phyloP scores from a whole-genome alignment of 2,329 filamentous ascomycete genomes.

The Periconia digitata region DNA sequence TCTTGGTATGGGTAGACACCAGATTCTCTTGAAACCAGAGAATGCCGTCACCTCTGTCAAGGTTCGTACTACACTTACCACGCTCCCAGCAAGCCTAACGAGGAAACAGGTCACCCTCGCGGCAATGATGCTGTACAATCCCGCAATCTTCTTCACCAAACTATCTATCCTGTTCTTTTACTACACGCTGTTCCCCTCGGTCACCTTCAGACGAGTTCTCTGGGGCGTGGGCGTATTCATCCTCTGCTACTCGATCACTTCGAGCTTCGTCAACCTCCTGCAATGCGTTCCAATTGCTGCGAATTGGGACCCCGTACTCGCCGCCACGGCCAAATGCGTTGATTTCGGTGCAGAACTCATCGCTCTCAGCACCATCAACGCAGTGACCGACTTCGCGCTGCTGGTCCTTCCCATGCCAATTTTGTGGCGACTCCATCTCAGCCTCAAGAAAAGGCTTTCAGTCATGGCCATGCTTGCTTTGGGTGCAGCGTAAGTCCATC shows the following conservation, averaged over 20 bases:
- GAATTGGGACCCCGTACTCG: slow-evolving; percentile 2
- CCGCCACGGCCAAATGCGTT: slow-evolving; percentile 4
- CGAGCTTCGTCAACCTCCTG: not conserved
- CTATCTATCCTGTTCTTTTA: slow-evolving; percentile 10
- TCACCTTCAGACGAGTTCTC: not conserved
- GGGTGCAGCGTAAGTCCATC: slow-evolving; percentile 3
- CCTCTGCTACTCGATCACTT: not conserved
- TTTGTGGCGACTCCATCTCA: slow-evolving; percentile 4
- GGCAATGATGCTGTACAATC: slow-evolving; percentile 6
- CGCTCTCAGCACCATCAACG: slow-evolving; percentile 2
- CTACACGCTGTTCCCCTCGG: slow-evolving; percentile 5
- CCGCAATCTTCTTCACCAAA: slow-evolving; percentile 10
- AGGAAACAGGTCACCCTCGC: not conserved
- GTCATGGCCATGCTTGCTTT: slow-evolving; percentile 1
- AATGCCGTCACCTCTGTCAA: too few relatives aligned
- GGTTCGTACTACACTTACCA: too few relatives aligned
- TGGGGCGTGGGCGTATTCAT: slow-evolving; percentile 1
- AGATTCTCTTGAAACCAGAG: too few relatives aligned
- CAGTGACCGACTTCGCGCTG: slow-evolving; percentile 5
- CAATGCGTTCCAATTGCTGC: slow-evolving; percentile 6
- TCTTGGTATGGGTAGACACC: too few relatives aligned
- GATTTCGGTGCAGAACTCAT: slow-evolving; percentile 3
- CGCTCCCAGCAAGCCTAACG: too few relatives aligned
- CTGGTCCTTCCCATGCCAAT: slow-evolving; percentile 3
- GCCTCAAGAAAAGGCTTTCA: slow-evolving; percentile 1